A percentile compares a stretch with the other conserved stretches of the same genome.
These are phyloP conservation scores for Cutaneotrichosporon sp. DNA, from an alignment of 1,284 basidiomycete genomes.

Conservation along the genomic window DNA sequence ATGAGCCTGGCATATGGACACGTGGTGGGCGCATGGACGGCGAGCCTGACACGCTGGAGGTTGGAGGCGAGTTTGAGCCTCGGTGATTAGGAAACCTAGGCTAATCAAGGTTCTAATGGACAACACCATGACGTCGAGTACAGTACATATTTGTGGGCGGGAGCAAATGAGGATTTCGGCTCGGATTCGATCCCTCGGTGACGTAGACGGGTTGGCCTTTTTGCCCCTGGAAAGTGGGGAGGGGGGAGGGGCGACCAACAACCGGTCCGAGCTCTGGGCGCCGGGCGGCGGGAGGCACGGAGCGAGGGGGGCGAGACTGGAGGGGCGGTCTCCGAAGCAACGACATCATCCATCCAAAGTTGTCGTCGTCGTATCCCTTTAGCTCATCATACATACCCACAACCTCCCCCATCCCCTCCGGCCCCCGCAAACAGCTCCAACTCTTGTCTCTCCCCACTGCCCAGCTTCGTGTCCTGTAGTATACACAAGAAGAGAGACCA, in stretches of 20 bases:
- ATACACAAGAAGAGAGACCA: background rate
- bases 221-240: no score
- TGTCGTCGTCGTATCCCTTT: background rate
- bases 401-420: no score
- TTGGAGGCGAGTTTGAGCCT: no score
- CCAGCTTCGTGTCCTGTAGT: background rate
- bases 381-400: background rate
- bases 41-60: no score
- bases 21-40: background rate
- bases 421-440: background rate
- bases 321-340: background rate
- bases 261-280: background rate
- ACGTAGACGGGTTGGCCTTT: no score
- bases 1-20: background rate
- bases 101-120: no score
- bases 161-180: no score
- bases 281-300: background rate
- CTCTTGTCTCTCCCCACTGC: background rate
- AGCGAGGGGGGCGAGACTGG: background rate
- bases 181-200: no score
- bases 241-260: no score
- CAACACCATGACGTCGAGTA: no score
- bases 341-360: background rate
- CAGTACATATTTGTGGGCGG: no score
- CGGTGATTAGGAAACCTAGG: no score